A percentile compares a stretch with the other conserved stretches of the same genome.
Conservation (phyloP, 129 eudicot genomes). For the Glebionis coronaria region DNA sequence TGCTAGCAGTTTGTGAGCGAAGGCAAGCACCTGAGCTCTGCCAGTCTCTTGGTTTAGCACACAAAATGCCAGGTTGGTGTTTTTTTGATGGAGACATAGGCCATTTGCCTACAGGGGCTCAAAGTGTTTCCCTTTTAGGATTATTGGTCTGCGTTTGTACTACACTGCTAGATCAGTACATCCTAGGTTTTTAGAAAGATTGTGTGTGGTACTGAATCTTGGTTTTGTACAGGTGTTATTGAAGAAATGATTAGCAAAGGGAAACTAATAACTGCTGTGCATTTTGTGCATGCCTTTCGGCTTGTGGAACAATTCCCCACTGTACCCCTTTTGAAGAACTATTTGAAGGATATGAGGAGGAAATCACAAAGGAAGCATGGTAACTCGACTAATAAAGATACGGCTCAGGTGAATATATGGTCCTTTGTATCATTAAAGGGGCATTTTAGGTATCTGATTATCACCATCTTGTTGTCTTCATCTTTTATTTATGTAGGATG, state of each 20-base stretch:
- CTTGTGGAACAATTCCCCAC: constrained; percentile 42
- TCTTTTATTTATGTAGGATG: constrained; percentile 32
- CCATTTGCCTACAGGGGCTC: constrained; percentile 6
- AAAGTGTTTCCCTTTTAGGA: too few relatives aligned
- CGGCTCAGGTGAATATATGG: constrained; percentile 27
- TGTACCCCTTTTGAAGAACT: constrained; percentile 47
- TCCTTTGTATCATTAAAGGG: neutral
- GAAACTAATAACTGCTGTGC: constrained; percentile 48
- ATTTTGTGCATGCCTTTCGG: constrained; percentile 50
- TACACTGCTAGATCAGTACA: too few relatives aligned
- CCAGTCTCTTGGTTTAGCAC: constrained; percentile 60
- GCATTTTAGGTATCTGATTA: neutral
- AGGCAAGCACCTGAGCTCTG: constrained; percentile 64
- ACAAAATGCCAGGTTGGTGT: constrained; percentile 70
- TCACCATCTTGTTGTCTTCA: neutral
- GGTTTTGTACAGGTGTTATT: constrained; percentile 38
- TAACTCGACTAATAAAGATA: constrained; percentile 22
- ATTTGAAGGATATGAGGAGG: constrained; percentile 53
- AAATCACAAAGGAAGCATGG: constrained; percentile 46
- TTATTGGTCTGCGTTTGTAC: neutral
- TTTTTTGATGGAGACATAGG: constrained; percentile 30
- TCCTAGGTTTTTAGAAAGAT: neutral
- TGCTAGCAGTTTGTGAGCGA: constrained; percentile 50
- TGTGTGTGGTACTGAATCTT: constrained; percentile 1
- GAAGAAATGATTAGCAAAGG: constrained; percentile 41